Percentiles rank a stretch among this genome's conserved stretches.
Conservation (phyloP, 495 filamentous ascomycete species). For the Daldinia grandis region DNA sequence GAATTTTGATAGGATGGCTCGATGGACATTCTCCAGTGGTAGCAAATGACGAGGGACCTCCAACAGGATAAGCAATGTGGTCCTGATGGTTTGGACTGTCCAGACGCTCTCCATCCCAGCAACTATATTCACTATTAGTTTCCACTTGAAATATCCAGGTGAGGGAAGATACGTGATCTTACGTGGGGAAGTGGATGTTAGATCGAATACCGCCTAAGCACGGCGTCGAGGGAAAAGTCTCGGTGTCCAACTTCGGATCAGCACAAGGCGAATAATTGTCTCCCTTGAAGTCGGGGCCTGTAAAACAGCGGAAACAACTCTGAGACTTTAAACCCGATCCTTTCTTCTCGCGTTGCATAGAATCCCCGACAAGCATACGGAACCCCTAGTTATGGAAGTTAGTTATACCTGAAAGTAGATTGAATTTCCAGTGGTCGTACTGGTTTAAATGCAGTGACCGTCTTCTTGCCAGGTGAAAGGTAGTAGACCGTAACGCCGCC, state of each 20-base stretch:
- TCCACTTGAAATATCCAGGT: slow-evolving; percentile 2
- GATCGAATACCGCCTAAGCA: slow-evolving; percentile 54
- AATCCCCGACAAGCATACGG: slow-evolving; percentile 50
- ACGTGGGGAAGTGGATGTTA: slow-evolving; percentile 57
- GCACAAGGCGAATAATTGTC: slow-evolving; percentile 49
- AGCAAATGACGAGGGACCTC: slow-evolving; percentile 46
- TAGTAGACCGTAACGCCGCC: slow-evolving; percentile 59
- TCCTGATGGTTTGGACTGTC: slow-evolving; percentile 52
- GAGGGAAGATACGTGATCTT: slow-evolving; percentile 8
- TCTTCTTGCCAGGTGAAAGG: slow-evolving; percentile 49
- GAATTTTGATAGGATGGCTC: slow-evolving; percentile 54
- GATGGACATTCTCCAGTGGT: slow-evolving; percentile 53
- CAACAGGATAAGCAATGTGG: slow-evolving; percentile 52
- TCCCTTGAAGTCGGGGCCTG: slow-evolving; percentile 50
- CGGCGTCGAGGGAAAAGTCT: slow-evolving; percentile 44
- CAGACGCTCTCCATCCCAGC: slow-evolving; percentile 51
- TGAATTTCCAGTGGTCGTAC: slow-evolving; percentile 31
- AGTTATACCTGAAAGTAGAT: neutral
- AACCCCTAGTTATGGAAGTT: slow-evolving; percentile 38
- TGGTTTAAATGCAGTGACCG: slow-evolving; percentile 57
- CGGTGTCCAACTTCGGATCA: slow-evolving; percentile 46
- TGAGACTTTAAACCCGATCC: slow-evolving; percentile 45
- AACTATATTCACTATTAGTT: slow-evolving; percentile 32
- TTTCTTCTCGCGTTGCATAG: slow-evolving; percentile 40
- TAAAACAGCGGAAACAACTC: slow-evolving; percentile 56